A percentile compares a stretch with the other conserved stretches of the same genome.
Conservation (phyloP, 306 rosid genomes). For the Sophora flavescens region DNA sequence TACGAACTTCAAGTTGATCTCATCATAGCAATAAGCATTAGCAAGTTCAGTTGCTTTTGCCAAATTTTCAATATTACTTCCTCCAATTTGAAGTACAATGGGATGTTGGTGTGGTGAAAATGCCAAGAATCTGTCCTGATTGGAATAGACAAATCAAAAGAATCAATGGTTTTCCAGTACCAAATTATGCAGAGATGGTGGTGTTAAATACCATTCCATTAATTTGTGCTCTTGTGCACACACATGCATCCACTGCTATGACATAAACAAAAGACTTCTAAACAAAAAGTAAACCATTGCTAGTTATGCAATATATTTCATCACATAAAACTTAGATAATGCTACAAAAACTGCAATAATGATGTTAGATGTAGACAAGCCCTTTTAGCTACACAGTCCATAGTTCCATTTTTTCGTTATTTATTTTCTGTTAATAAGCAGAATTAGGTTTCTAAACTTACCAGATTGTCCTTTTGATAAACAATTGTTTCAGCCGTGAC, state of each 20-base stretch:
- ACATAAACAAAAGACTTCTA: neutral
- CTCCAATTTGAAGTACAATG: slow-evolving; percentile 95
- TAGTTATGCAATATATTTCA: slow-evolving; percentile 7
- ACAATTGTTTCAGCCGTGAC: slow-evolving; percentile 93
- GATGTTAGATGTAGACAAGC: slow-evolving; percentile 23
- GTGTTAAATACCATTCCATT: neutral
- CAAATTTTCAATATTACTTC: slow-evolving; percentile 78
- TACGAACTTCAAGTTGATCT: slow-evolving; percentile 86
- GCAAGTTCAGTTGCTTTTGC: slow-evolving; percentile 93
- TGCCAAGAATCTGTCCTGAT: slow-evolving; percentile 97
- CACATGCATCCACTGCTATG: neutral
- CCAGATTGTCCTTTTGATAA: slow-evolving; percentile 84
- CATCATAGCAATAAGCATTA: slow-evolving; percentile 80
- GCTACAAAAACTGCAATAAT: slow-evolving; percentile 14
- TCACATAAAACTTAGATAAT: slow-evolving; percentile 5
- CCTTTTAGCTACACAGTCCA: slow-evolving; percentile 6
- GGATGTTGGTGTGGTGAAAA: slow-evolving; percentile 93
- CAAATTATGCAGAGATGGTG: slow-evolving; percentile 16
- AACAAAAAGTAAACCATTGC: slow-evolving; percentile 2
- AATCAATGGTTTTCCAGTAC: slow-evolving; percentile 18
- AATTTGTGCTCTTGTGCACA: slow-evolving; percentile 15
- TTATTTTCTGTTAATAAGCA: slow-evolving; percentile 21
- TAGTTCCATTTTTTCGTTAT: neutral
- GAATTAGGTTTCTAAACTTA: slow-evolving; percentile 48
- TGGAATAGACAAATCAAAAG: slow-evolving; percentile 43